Percentiles rank a stretch among this genome's conserved stretches.
phyloP scores from a whole-genome alignment of 371 early-diverging fungal genomes.

The Cokeromyces recurvatus region DNA sequence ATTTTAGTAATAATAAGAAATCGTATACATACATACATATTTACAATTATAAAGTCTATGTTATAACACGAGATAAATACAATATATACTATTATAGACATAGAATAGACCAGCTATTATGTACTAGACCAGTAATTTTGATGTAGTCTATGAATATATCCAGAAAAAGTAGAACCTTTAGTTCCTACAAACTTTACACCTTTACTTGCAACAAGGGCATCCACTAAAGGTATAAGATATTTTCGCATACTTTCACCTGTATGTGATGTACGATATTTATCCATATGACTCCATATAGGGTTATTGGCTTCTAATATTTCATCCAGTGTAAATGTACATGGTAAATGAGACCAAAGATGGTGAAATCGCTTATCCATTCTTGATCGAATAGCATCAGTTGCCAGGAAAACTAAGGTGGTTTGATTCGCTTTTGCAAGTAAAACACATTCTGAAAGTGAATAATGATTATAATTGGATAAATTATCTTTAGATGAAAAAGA shows the following conservation, averaged over 20 bases:
- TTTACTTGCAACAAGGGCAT: conserved; percentile 26
- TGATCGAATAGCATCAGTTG: conserved; percentile 52
- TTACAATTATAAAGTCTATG: too few relatives aligned
- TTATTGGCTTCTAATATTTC: conserved; percentile 30
- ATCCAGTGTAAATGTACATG: conserved; percentile 56
- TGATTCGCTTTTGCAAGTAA: conserved; percentile 20
- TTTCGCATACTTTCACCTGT: conserved; percentile 18
- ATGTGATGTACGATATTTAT: conserved; percentile 14
- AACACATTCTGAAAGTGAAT: conserved; percentile 9
- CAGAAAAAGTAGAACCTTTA: conserved; percentile 28
- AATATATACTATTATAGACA: too few relatives aligned
- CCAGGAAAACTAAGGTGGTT: conserved; percentile 45
- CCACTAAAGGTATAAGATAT: conserved; percentile 23
- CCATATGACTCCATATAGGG: conserved; percentile 18
- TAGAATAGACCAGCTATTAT: conserved; percentile 2
- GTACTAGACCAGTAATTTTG: conserved; percentile 2
- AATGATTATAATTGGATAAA: background rate
- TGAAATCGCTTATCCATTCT: conserved; percentile 29
- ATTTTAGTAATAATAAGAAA: too few relatives aligned
- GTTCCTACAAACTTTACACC: conserved; percentile 25
- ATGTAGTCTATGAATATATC: conserved; percentile 26
- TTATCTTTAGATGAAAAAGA: background rate
- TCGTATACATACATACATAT: too few relatives aligned
- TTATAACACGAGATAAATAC: too few relatives aligned
- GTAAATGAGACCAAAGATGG: conserved; percentile 37